A percentile compares a stretch with the other conserved stretches of the same genome.
These are phyloP conservation scores for Saturnispora ahearnii DNA, from an alignment of 805 yeast genomes.

Conservation along the genomic window DNA sequence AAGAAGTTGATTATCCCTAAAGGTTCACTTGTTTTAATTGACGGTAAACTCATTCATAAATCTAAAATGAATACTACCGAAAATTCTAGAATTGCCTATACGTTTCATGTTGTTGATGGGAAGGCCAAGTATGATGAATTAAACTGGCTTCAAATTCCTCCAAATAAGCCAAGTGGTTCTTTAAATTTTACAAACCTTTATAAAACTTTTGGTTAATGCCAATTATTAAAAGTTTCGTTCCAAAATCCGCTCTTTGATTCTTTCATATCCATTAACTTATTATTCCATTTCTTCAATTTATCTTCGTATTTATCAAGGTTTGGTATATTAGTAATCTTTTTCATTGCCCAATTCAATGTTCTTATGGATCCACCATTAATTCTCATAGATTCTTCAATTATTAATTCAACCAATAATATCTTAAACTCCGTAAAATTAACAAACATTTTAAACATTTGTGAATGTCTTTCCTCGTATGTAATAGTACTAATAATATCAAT, in stretches of 20 bases:
- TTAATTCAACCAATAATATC: conserved; percentile 16
- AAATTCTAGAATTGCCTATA: conserved; percentile 62
- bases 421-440: conserved; percentile 13
- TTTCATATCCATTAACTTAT: conserved; percentile 18
- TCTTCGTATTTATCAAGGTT: conserved; percentile 8
- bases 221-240: conserved; percentile 10
- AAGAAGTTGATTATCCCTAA: conserved; percentile 53
- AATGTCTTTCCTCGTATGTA: conserved; percentile 14
- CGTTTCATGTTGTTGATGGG: conserved; percentile 76
- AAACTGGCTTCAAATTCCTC: conserved; percentile 77
- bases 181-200: conserved; percentile 45
- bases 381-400: conserved; percentile 17
- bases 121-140: conserved; percentile 45
- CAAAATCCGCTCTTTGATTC: conserved; percentile 20
- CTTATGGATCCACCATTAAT: conserved; percentile 16
- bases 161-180: conserved; percentile 43
- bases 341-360: conserved; percentile 22
- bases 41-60: conserved; percentile 64
- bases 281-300: conserved; percentile 17
- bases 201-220: conserved; percentile 10
- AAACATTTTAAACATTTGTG: conserved; percentile 10
- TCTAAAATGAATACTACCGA: conserved; percentile 50
- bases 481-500: conserved; percentile 19
- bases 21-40: conserved; percentile 62
- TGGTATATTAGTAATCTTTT: conserved; percentile 14